Base-by-base conservation (phyloP, 2,329 filamentous ascomycete species). In the Hypoxylon sp. region DNA sequence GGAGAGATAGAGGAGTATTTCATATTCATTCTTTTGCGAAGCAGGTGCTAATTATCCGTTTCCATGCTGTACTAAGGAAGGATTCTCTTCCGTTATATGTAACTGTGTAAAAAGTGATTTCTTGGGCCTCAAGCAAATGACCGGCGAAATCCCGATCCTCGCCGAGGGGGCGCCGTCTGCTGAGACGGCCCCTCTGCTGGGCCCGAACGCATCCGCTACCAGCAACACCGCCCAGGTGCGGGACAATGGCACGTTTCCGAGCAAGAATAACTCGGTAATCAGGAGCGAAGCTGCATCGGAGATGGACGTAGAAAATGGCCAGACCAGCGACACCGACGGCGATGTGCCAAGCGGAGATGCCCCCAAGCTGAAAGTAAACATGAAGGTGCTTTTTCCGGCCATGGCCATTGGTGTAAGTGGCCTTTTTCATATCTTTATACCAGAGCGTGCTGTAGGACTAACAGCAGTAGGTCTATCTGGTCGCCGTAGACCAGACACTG, bases 401-500 rank as follows among this genome's bases (percentile, higher is more conserved):
- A 66, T 78, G 14, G 74, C 76, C 6, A 73, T 74, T 42, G 71
- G 72, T 63, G 74, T 76, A 70, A 67, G 71, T 64, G 9, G 22
- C 8, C 13, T 39, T n/a, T 33, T 35, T n/a, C 22, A 14, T 17
- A 2, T 14, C 22, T 44, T 10, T 17, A 11, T 31, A n/a, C 37
- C 2, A 3, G 3, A 11, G 6, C 6, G 46, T 11, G 39, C 14
- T 26, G 11, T 6, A 29, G n/a, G 11, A 53, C 59, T 63, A 50
- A 63, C n/a, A 33, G 10, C 9, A 24, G n/a, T 50, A 92, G 90
- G 82, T 94, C 44, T 93, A 92, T 76, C 84, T 95, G 6, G 86
- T 90, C 19, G 91, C 92, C 3, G 85, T 91, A 55, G 92, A 95
- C 76, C 91, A 94, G 78, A 93, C 93, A 0, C 88, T 94, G 59